phyloP scores from a whole-genome alignment of 2,329 filamentous ascomycete genomes.

The Botrytis elliptica region DNA sequence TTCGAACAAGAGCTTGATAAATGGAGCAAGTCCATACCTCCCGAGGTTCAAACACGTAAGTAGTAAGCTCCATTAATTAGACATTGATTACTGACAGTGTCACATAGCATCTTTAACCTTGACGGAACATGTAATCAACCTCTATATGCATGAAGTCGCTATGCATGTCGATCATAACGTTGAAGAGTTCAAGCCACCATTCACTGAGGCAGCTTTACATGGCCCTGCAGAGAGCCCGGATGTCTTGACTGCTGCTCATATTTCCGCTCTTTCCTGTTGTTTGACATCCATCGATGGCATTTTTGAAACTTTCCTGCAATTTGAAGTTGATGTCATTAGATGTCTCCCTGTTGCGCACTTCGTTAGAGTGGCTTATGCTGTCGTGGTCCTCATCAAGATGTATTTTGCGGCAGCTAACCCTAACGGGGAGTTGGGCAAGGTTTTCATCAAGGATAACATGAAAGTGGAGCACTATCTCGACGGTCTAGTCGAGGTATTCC shows the following conservation, averaged over 20 bases:
- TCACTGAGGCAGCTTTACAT: slow-evolving; percentile 37
- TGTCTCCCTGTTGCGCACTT: slow-evolving; percentile 51
- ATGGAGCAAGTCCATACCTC: slow-evolving; percentile 46
- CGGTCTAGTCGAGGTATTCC: slow-evolving; percentile 66
- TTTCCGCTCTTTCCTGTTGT: slow-evolving; percentile 52
- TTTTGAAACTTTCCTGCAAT: slow-evolving; percentile 51
- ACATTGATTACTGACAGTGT: slow-evolving; percentile 21
- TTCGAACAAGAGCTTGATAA: slow-evolving; percentile 53
- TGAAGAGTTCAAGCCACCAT: slow-evolving; percentile 48
- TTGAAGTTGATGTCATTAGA: slow-evolving; percentile 49
- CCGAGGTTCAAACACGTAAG: slow-evolving; percentile 40
- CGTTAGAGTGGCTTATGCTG: slow-evolving; percentile 55
- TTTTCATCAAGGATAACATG: slow-evolving; percentile 67
- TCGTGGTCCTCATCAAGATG: slow-evolving; percentile 59
- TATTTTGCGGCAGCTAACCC: slow-evolving; percentile 60
- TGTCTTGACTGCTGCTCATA: slow-evolving; percentile 43
- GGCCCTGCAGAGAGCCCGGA: slow-evolving; percentile 25
- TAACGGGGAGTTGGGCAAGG: slow-evolving; percentile 64
- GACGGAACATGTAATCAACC: slow-evolving; percentile 51
- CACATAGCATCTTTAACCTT: slow-evolving; percentile 48
- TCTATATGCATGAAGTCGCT: slow-evolving; percentile 60
- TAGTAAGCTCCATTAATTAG: not conserved
- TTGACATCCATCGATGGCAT: slow-evolving; percentile 53
- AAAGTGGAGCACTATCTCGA: slow-evolving; percentile 66
- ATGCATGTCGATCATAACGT: slow-evolving; percentile 56